Evolutionary conservation across 495 filamentous ascomycete genomes (phyloP), one percentile per base, ranked within the genome.

Genomic region (Parmelia sp.): DNA sequence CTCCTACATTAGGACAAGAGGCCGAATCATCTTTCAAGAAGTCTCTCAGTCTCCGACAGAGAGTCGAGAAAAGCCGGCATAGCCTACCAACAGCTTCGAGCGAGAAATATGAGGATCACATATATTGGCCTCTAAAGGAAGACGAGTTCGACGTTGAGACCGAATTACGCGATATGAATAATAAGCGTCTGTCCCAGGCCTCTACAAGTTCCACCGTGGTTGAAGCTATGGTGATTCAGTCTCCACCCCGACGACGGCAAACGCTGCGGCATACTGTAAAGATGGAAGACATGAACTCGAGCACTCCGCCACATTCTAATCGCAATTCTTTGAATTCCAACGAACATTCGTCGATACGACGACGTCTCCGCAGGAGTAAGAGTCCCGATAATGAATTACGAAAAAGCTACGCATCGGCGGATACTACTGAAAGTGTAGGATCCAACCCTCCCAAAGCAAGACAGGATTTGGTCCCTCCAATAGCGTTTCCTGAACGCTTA

Each of bases 241-340:
- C 78, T 6, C 78, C 80, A 7, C 84, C 83, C 49, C 72, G 70
- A 39, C 79, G 82, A 56, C 77, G 76, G 19, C 80, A 82, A 67
- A 85, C 82, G 33, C 75, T 92, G 61, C 84, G 89, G 57, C 89
- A 91, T 71, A 84, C 83, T 29, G 85, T 83, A 68, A 91, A 91
- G 78, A 86, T 74, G 76, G 79, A 59, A 70, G 82, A 75, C 73
- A 77, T 73, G 73, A 88, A 71, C 72, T 85, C 85, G 15, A 76
- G 77, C 35, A 80, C 75, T 61, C 81, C 76, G 3, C 69, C 78
- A 36, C 72, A 63, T 44, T 77, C 78, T 1, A 76, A 78, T 31
- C 77, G 76, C n/a, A 72, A 73, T 14, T 82, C 81, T 21, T 65
- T 73, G n/a, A 68, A 65, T 21, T 80, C 80, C 4, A 73, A 70